Percentiles rank a stretch among this genome's conserved stretches.
Evolutionary conservation across 257 asterid species (phyloP).

Genomic region (Osmanthus fragrans): DNA sequence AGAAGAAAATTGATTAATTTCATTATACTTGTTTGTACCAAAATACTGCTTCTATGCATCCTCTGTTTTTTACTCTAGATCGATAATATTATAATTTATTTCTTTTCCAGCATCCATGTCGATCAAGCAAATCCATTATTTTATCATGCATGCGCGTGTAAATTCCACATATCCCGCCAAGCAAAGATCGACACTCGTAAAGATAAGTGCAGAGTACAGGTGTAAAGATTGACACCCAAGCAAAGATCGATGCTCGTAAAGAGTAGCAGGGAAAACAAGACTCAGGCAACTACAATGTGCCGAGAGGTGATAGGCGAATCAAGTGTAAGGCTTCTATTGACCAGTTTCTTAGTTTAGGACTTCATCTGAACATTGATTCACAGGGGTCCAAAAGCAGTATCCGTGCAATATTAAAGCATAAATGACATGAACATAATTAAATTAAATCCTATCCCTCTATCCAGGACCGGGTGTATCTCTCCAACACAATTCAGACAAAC

Average conservation of each 20-base stretch:
- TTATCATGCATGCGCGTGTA: no score
- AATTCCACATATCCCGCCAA: neutral
- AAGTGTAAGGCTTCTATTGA: neutral
- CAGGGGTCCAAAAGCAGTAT: neutral
- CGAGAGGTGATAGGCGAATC: no score
- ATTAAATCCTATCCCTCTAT: neutral
- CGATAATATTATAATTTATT: neutral
- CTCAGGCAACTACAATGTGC: no score
- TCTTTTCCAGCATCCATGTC: neutral
- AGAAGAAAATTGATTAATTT: neutral
- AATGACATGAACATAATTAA: neutral
- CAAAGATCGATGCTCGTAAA: neutral
- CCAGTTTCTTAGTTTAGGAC: neutral
- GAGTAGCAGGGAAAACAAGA: no score
- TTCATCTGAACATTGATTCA: neutral
- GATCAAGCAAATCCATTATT: neutral
- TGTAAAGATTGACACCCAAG: neutral
- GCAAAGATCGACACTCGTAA: neutral
- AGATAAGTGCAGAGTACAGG: no score
- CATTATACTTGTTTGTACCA: neutral
- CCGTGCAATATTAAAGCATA: neutral
- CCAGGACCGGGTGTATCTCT: neutral
- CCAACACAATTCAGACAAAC: slow-evolving; percentile 8
- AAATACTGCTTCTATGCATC: neutral
- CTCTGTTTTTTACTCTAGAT: neutral